Conservation (phyloP, 805 yeast genomes). For the Schwanniomyces yamadae region DNA sequence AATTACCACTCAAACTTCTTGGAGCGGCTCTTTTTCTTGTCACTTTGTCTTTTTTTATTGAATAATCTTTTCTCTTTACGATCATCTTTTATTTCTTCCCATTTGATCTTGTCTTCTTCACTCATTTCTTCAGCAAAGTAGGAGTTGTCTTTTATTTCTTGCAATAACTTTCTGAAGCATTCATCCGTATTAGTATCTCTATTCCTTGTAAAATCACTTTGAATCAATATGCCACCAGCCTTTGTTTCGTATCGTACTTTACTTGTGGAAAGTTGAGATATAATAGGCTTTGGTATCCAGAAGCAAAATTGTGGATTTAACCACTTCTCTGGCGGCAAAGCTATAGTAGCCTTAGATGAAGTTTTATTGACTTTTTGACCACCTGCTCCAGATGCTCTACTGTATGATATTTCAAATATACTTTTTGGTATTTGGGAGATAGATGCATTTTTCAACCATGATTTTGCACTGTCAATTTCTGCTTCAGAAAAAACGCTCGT, state of each 20-base stretch:
- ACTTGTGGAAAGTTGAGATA: constrained; percentile 36
- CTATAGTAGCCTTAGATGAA: constrained; percentile 63
- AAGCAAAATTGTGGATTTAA: constrained; percentile 32
- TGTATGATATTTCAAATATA: constrained; percentile 44
- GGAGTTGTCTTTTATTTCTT: constrained; percentile 48
- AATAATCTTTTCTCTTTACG: constrained; percentile 31
- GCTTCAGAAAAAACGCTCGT: constrained; percentile 13
- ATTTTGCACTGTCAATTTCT: constrained; percentile 33
- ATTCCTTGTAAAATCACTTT: constrained; percentile 58
- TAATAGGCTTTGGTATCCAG: constrained; percentile 62
- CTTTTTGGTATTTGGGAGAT: constrained; percentile 41
- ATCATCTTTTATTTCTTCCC: constrained; percentile 43
- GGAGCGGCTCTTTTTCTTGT: constrained; percentile 36
- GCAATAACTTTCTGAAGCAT: constrained; percentile 60
- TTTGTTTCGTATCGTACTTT: constrained; percentile 56
- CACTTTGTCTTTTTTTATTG: constrained; percentile 37
- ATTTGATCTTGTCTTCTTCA: constrained; percentile 46
- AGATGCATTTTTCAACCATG: constrained; percentile 41
- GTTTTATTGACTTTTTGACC: constrained; percentile 85
- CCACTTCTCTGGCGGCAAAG: constrained; percentile 45
- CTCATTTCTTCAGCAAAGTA: constrained; percentile 49
- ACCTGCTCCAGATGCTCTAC: constrained; percentile 79
- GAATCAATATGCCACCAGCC: constrained; percentile 54
- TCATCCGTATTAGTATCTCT: constrained; percentile 55
- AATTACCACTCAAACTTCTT: constrained; percentile 29